Evolutionary conservation across 2,329 filamentous ascomycete species (phyloP).

Genomic region (Botrytis porri): DNA sequence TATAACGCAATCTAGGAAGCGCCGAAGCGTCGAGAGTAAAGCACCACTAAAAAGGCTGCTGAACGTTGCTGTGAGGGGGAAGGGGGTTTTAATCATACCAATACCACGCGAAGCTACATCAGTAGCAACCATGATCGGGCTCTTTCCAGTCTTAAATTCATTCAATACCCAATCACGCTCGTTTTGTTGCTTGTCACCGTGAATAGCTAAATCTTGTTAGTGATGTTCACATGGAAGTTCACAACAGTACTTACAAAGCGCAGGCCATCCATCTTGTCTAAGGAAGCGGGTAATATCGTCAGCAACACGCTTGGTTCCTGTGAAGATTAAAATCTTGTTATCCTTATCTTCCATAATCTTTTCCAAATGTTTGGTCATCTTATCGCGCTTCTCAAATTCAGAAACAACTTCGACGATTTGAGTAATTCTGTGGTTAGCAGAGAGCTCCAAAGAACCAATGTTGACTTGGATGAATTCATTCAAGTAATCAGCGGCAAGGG

Average conservation of each 20-base stretch:
- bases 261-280: conserved; percentile 96
- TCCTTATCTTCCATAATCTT: conserved; percentile 95
- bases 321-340: conserved; percentile 96
- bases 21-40: conserved; percentile 90
- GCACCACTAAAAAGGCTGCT: conserved; percentile 63
- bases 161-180: conserved; percentile 99
- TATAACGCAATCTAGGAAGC: conserved; percentile 84
- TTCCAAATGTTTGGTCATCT: conserved; percentile 96
- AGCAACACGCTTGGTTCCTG: conserved; percentile 88
- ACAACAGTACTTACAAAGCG: conserved; percentile 71
- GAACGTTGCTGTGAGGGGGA: conserved; percentile 51
- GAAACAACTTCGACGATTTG: conserved; percentile 96
- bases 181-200: conserved; percentile 99
- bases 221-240: conserved; percentile 43
- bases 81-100: conserved; percentile 81
- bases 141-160: conserved; percentile 99
- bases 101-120: conserved; percentile 99
- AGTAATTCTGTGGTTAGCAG: conserved; percentile 96
- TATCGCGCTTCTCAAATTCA: conserved; percentile 96
- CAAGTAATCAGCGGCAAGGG: conserved; percentile 85
- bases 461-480: conserved; percentile 98
- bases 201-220: conserved; percentile 68
- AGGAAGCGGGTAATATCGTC: conserved; percentile 98
- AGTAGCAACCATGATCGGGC: conserved; percentile 99
- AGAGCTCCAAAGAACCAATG: conserved; percentile 92